These are phyloP conservation scores for Stemphylium lycopersici DNA, from an alignment of 2,329 filamentous ascomycete species.

Conservation along the genomic window DNA sequence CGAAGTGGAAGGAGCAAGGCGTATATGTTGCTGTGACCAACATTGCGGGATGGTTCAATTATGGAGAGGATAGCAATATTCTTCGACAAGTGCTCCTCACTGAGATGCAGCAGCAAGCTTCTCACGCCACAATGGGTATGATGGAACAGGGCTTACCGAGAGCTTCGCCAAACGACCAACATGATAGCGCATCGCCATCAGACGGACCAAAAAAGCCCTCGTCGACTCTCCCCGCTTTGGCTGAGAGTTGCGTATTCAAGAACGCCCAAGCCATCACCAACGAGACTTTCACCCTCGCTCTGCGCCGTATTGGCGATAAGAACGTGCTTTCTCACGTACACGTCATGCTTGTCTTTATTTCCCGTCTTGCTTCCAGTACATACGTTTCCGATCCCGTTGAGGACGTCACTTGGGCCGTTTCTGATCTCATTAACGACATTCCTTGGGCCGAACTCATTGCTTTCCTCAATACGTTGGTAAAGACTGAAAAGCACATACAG, in stretches of 20 bases:
- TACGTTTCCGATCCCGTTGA: too few species aligned
- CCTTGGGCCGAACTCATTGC: conserved; percentile 61
- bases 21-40: conserved; percentile 65
- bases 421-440: conserved; percentile 44
- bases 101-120: too few species aligned
- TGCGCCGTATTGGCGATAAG: conserved; percentile 61
- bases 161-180: too few species aligned
- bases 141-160: too few species aligned
- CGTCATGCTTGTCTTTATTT: conserved; percentile 66
- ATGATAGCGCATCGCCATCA: too few species aligned
- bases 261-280: conserved; percentile 52
- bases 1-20: conserved; percentile 63
- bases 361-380: conserved; percentile 45
- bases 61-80: conserved; percentile 56
- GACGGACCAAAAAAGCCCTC: too few species aligned
- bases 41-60: conserved; percentile 60
- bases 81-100: conserved; percentile 36
- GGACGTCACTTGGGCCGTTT: too few species aligned
- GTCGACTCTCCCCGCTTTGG: too few species aligned
- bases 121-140: too few species aligned
- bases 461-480: conserved; percentile 61
- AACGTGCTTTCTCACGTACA: conserved; percentile 69
- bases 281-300: conserved; percentile 55
- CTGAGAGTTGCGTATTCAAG: too few species aligned
- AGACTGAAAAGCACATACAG: conserved; percentile 40